phyloP scores from a whole-genome alignment of 1,139 yeast species.

The Hanseniaspora gamundiae region DNA sequence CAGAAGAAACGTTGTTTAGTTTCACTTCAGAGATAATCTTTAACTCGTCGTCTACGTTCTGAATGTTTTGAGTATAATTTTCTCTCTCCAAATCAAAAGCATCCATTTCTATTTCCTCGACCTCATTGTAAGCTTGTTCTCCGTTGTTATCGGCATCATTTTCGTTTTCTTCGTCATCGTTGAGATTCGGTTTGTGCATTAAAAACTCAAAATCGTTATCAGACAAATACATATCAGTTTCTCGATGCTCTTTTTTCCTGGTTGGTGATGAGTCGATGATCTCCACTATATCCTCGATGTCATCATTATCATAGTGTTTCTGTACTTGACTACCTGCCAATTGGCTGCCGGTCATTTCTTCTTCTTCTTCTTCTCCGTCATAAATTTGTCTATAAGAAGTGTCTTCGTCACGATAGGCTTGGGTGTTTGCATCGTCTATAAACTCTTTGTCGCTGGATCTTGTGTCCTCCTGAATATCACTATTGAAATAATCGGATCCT shows the following conservation, averaged over 20 bases:
- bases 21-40: slow-evolving; percentile 22
- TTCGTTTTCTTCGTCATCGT: slow-evolving; percentile 4
- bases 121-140: slow-evolving; percentile 8
- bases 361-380: neutral
- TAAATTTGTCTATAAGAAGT: slow-evolving; percentile 3
- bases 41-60: slow-evolving; percentile 22
- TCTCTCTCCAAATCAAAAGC: slow-evolving; percentile 25
- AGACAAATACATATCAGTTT: neutral
- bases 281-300: neutral
- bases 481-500: slow-evolving; percentile 19
- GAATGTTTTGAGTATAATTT: slow-evolving; percentile 17
- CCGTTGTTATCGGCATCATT: slow-evolving; percentile 9
- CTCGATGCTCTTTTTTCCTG: neutral
- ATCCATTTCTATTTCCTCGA: slow-evolving; percentile 19
- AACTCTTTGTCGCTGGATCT: slow-evolving; percentile 22
- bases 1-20: slow-evolving; percentile 8
- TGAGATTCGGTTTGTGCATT: neutral
- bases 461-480: slow-evolving; percentile 18
- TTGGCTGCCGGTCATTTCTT: neutral
- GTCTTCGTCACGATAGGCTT: slow-evolving; percentile 9
- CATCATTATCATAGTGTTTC: neutral
- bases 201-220: slow-evolving; percentile 5
- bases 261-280: neutral
- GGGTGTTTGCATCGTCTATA: slow-evolving; percentile 15
- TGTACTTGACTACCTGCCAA: neutral